A percentile compares a stretch with the other conserved stretches of the same genome.
phyloP scores from a whole-genome alignment of 805 yeast species.

The Candida railenensis region DNA sequence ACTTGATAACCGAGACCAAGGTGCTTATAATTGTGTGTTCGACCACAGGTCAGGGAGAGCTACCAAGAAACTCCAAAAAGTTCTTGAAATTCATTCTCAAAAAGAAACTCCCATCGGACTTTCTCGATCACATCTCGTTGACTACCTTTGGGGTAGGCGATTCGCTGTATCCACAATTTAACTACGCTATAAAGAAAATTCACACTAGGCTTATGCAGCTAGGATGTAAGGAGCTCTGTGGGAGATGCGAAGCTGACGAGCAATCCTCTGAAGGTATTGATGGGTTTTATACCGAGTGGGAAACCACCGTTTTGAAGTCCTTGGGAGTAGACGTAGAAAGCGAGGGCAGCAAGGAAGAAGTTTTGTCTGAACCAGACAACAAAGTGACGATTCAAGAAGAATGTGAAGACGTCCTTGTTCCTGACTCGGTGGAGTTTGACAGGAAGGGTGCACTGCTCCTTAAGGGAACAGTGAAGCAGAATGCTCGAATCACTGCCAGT shows the following conservation, averaged over 20 bases:
- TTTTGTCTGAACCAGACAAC: neutral
- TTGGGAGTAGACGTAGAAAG: constrained; percentile 22
- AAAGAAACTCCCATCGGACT: constrained; percentile 56
- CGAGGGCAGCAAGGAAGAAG: neutral
- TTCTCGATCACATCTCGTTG: constrained; percentile 60
- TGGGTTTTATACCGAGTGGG: constrained; percentile 76
- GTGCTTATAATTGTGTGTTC: constrained; percentile 65
- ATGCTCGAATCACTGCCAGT: constrained; percentile 60
- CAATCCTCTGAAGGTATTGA: constrained; percentile 77
- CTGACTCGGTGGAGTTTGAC: constrained; percentile 11
- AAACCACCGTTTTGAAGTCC: constrained; percentile 40
- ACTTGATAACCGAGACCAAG: constrained; percentile 47
- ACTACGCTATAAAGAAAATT: constrained; percentile 82
- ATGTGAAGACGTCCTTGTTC: constrained; percentile 7
- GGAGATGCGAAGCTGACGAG: constrained; percentile 89
- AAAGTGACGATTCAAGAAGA: neutral
- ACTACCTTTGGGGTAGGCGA: constrained; percentile 92
- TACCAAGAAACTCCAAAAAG: constrained; percentile 73
- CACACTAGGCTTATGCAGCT: constrained; percentile 77
- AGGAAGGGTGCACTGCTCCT: constrained; percentile 9
- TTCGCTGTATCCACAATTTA: constrained; percentile 84
- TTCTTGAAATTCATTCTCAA: constrained; percentile 75
- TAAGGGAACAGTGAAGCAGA: constrained; percentile 47
- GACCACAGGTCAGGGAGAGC: constrained; percentile 94
- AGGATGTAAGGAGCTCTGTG: constrained; percentile 72